Conservation (phyloP, 2,329 filamentous ascomycete genomes). For the Neoarthrinium moseri region DNA sequence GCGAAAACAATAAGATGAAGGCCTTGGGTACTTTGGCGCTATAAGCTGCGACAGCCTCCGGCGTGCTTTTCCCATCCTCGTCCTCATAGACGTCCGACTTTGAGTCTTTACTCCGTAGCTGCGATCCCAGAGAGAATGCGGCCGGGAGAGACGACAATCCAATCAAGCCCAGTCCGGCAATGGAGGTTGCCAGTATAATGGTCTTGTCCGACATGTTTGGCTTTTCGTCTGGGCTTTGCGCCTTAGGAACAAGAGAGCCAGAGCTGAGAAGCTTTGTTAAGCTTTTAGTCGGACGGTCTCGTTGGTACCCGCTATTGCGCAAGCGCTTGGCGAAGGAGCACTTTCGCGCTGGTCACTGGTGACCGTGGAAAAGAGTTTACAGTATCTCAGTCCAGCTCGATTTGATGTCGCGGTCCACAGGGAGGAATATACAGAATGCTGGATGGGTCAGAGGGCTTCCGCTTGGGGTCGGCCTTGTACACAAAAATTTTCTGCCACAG, state of each 20-base stretch:
- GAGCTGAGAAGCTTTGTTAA: no score
- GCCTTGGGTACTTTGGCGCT: constrained; percentile 59
- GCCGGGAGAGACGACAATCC: constrained; percentile 22
- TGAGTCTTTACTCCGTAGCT: constrained; percentile 17
- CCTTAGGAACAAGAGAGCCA: no score
- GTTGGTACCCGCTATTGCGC: background rate
- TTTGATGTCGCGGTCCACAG: no score
- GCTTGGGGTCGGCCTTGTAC: no score
- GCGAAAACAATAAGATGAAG: constrained; percentile 51
- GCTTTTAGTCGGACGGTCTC: no score
- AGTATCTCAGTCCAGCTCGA: background rate
- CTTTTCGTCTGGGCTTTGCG: background rate
- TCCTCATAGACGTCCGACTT: constrained; percentile 61
- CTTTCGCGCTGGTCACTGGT: background rate
- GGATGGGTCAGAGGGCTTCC: no score
- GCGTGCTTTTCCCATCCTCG: constrained; percentile 66
- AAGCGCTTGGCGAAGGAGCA: background rate
- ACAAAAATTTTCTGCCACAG: no score
- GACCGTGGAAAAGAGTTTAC: background rate
- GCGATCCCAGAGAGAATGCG: constrained; percentile 16
- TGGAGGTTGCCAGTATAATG: constrained; percentile 20
- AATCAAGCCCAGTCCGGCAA: constrained; percentile 23
- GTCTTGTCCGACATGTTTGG: constrained; percentile 18
- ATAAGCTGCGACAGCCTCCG: constrained; percentile 61
- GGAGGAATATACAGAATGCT: no score